Percentiles rank a stretch among this genome's conserved stretches.
Evolutionary conservation across 1,284 basidiomycete species (phyloP).

Genomic region (Austroboletus novae-zelandiae): DNA sequence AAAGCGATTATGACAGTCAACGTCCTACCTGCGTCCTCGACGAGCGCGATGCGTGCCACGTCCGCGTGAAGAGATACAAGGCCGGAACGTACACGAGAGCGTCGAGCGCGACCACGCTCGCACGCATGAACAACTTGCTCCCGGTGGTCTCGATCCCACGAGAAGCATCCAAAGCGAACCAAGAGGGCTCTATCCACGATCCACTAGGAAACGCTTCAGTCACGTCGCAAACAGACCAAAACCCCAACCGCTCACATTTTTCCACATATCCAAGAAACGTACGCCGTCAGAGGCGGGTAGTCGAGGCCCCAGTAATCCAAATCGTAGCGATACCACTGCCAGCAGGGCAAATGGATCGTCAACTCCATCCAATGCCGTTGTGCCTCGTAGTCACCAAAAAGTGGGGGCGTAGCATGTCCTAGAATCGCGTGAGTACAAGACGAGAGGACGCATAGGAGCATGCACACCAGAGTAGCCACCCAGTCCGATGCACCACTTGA

Average conservation of each 20-base stretch:
- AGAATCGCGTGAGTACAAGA: conserved; percentile 1
- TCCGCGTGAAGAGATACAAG: conserved; percentile 56
- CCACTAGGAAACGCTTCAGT: conserved; percentile 44
- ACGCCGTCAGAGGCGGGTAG: conserved; percentile 91
- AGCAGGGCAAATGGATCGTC: conserved; percentile 70
- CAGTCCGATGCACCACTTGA: conserved; percentile 70
- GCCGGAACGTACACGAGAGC: conserved; percentile 75
- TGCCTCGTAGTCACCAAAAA: conserved; percentile 92
- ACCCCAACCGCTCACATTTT: conserved; percentile 45
- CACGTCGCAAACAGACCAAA: background rate
- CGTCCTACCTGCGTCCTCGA: conserved; percentile 64
- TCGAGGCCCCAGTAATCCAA: conserved; percentile 90
- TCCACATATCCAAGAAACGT: conserved; percentile 80
- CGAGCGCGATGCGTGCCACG: conserved; percentile 67
- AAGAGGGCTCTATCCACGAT: conserved; percentile 62
- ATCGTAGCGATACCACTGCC: conserved; percentile 85
- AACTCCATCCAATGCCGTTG: conserved; percentile 95
- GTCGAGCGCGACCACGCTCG: conserved; percentile 72
- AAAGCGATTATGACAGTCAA: background rate
- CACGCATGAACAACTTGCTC: conserved; percentile 79
- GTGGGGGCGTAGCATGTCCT: conserved; percentile 73
- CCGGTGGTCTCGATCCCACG: conserved; percentile 72
- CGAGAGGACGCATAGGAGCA: background rate
- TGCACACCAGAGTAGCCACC: conserved; percentile 80
- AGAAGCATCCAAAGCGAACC: conserved; percentile 74